phyloP scores from a whole-genome alignment of 2,329 filamentous ascomycete species.

The Ceratocystis destructans region DNA sequence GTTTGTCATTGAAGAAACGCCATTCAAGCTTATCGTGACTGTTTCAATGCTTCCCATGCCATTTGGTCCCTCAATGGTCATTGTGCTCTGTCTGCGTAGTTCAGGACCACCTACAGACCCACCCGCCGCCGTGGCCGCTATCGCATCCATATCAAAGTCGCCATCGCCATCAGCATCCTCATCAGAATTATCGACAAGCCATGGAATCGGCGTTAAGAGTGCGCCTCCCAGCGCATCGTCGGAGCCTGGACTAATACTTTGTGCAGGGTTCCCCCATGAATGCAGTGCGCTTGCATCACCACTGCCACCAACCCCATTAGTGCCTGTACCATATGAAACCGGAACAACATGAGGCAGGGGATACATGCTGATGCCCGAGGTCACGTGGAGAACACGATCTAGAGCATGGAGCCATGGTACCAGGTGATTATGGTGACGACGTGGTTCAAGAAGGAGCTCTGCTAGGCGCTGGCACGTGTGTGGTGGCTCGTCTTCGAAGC shows the following conservation, averaged over 20 bases:
- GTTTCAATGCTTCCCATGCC: conserved; percentile 69
- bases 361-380: conserved; percentile 65
- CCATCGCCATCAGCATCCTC: conserved; percentile 24
- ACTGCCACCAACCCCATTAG: conserved; percentile 29
- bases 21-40: conserved; percentile 62
- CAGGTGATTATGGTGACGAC: conserved; percentile 65
- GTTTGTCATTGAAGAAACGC: conserved; percentile 39
- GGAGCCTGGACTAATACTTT: conserved; percentile 47
- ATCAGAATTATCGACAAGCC: conserved; percentile 45
- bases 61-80: conserved; percentile 70
- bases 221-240: conserved; percentile 86
- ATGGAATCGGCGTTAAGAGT: conserved; percentile 83
- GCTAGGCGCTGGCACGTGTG: conserved; percentile 87
- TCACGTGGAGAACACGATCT: conserved; percentile 81
- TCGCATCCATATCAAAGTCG: conserved; percentile 12
- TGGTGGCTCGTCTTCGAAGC: conserved; percentile 64
- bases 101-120: conserved; percentile 28
- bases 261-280: conserved; percentile 36
- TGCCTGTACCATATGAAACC: conserved; percentile 47
- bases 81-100: conserved; percentile 58
- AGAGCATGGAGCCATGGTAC: conserved; percentile 80
- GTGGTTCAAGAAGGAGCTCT: conserved; percentile 68
- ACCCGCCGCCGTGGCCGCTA: conserved; percentile 12
- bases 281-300: conserved; percentile 23
- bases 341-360: conserved; percentile 56